Evolutionary conservation across 2,329 filamentous ascomycete genomes (phyloP).

Genomic region (Cercospora sp.): DNA sequence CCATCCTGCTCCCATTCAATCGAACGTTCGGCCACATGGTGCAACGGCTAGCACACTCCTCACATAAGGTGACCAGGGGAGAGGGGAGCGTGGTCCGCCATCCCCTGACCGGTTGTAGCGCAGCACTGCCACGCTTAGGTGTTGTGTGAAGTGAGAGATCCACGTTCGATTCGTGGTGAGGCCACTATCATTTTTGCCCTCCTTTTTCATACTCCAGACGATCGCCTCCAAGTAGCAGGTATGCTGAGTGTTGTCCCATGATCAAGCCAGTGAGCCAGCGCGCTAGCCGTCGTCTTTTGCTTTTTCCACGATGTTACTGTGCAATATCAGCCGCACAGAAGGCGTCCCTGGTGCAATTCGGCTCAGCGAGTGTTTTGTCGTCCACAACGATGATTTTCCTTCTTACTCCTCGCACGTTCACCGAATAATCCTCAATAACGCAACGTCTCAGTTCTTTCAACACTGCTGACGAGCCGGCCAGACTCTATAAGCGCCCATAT

Average conservation of each 20-base stretch:
- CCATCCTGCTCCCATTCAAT: too few relatives aligned
- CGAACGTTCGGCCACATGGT: too few relatives aligned
- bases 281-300: background rate
- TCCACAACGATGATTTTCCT: background rate
- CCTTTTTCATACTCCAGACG: background rate
- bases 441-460: background rate
- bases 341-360: too few relatives aligned
- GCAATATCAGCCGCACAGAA: too few relatives aligned
- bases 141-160: constrained; percentile 1
- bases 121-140: background rate
- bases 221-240: too few relatives aligned
- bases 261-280: background rate
- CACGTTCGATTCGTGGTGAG: background rate
- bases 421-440: background rate
- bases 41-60: too few relatives aligned
- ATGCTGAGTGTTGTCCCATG: too few relatives aligned
- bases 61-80: background rate
- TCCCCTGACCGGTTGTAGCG: background rate
- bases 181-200: background rate
- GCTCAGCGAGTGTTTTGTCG: too few relatives aligned
- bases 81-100: too few relatives aligned
- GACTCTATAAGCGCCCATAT: background rate
- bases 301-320: background rate
- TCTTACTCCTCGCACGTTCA: background rate
- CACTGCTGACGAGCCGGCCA: background rate